Evolutionary conservation across 306 rosid genomes (phyloP).

Genomic region (Quercus cerris): DNA sequence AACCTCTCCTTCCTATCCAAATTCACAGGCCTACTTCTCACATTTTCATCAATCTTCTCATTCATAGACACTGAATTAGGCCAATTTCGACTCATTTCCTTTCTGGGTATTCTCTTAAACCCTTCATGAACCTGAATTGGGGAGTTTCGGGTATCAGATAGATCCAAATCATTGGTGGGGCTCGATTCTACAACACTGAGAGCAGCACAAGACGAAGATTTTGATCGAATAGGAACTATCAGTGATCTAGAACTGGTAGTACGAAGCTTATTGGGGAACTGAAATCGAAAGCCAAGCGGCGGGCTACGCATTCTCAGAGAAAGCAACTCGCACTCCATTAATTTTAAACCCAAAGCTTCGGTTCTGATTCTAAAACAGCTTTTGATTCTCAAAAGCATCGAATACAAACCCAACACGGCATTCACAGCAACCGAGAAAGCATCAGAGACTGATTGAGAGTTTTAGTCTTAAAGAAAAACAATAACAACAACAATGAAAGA

Average conservation of each 20-base stretch:
- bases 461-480: background rate
- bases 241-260: background rate
- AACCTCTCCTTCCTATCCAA: slow-evolving; percentile 21
- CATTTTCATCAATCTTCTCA: background rate
- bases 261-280: slow-evolving; percentile 2
- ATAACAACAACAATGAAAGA: too few species aligned
- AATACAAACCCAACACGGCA: background rate
- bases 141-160: background rate
- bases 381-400: background rate
- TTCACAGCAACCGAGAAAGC: background rate
- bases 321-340: background rate
- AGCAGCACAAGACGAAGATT: slow-evolving; percentile 2
- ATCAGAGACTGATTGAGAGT: background rate
- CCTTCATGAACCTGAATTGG: background rate
- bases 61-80: background rate
- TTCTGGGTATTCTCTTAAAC: slow-evolving; percentile 1
- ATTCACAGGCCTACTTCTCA: background rate
- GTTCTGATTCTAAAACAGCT: background rate
- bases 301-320: background rate
- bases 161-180: slow-evolving; percentile 13
- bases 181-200: background rate
- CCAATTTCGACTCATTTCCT: background rate
- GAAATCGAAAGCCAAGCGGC: slow-evolving; percentile 6
- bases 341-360: background rate
- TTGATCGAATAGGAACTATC: background rate